Percentiles rank a stretch among this genome's conserved stretches.
Conservation (phyloP, 169 alveolate genomes). For the Cytauxzoon felis region DNA sequence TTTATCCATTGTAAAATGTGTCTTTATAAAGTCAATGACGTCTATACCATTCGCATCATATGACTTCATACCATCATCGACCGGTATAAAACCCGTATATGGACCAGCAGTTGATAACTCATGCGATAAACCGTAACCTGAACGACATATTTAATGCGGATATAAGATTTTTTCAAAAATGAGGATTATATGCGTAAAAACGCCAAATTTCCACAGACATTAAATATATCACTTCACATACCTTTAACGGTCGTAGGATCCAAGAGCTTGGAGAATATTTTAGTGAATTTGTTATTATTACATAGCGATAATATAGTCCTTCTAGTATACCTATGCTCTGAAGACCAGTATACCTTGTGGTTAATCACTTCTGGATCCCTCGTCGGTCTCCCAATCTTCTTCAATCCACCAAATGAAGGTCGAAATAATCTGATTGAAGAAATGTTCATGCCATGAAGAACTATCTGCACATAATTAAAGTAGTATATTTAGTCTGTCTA, state of each 20-base stretch:
- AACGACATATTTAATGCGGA: background rate
- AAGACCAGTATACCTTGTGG: slow-evolving; percentile 72
- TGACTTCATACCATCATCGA: slow-evolving; percentile 53
- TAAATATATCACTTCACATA: slow-evolving; percentile 3
- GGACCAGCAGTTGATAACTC: slow-evolving; percentile 76
- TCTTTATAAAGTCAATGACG: slow-evolving; percentile 61
- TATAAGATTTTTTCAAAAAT: background rate
- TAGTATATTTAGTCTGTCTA: too few species aligned
- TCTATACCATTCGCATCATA: slow-evolving; percentile 25
- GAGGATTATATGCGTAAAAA: too few species aligned
- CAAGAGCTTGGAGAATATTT: slow-evolving; percentile 20
- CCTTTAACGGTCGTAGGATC: slow-evolving; percentile 35
- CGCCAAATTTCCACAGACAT: background rate
- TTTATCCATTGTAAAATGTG: slow-evolving; percentile 65
- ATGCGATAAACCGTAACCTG: slow-evolving; percentile 66
- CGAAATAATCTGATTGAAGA: background rate
- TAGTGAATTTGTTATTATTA: slow-evolving; percentile 17
- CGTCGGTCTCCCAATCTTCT: slow-evolving; percentile 15
- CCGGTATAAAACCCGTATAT: slow-evolving; percentile 74
- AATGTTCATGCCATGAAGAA: background rate
- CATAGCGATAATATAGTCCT: slow-evolving; percentile 66
- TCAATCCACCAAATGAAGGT: slow-evolving; percentile 6
- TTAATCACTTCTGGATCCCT: slow-evolving; percentile 74
- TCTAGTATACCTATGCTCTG: slow-evolving; percentile 64
- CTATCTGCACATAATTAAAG: too few species aligned